Evolutionary conservation across 257 asterid species (phyloP), one percentile per base, ranked within the genome.

Genomic region (Echium plantagineum): DNA sequence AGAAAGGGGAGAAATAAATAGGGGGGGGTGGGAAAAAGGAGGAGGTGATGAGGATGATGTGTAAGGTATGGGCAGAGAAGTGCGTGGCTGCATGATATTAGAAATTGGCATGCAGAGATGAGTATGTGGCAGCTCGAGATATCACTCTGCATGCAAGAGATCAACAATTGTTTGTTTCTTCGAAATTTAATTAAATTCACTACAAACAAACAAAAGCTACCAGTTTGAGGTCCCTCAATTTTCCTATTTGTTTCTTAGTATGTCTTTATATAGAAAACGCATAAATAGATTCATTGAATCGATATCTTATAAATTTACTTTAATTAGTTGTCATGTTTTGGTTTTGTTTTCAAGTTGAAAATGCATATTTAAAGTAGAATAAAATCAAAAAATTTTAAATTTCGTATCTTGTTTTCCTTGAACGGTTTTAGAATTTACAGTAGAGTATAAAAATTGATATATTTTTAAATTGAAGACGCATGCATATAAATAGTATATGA

Each of bases 41-140:
- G 12, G 48, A 62, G 26, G 52, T 76, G 88, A 83, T 79, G 79
- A 77, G 86, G 94, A 81, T 71, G 62, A 83, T 60, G 82, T 75
- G 80, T 72, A 83, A 85, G 66, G 60, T 56, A 84, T 83, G 96
- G 95, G 90, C 70, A 17, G 56, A 65, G 61, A 52, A 83, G 61
- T 83, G 94, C 98, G 95, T 85, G 98, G 93, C 98, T 70, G 72
- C 71, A 75, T 49, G 74, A 79, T 55, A 81, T 75, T 72, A 73
- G 84, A 81, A 78, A 60, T 69, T 66, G 72, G 74, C 95, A 83
- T 85, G 95, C 93, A 76, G 30, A 65, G 47, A 0, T 31, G 48
- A 22, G 66, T 83, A 87, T 79, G 96, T 90, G 97, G 96, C 94
- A 85, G 71, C 87, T 77, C 70, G 57, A 71, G 31, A 75, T 72